phyloP scores from a whole-genome alignment of 2,329 filamentous ascomycete species.

The Colletotrichum sojae region DNA sequence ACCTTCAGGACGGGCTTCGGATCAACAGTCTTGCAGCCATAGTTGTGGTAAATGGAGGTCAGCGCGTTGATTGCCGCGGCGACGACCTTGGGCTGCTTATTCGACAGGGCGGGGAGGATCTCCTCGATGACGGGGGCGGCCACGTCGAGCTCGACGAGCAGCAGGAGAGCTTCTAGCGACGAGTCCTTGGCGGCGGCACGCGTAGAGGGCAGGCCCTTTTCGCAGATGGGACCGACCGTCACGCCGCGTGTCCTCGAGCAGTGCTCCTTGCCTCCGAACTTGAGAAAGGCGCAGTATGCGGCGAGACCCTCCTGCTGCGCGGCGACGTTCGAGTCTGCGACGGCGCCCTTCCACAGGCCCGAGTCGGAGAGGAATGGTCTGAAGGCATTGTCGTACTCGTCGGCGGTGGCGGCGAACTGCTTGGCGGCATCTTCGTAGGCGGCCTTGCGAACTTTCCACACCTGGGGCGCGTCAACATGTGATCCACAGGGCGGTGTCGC shows the following conservation, averaged over 20 bases:
- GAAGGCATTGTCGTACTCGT: slow-evolving; percentile 89
- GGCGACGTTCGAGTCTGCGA: slow-evolving; percentile 94
- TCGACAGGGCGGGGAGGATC: slow-evolving; percentile 83
- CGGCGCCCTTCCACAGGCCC: slow-evolving; percentile 90
- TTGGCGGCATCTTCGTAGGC: slow-evolving; percentile 95
- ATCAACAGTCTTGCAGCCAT: slow-evolving; percentile 93
- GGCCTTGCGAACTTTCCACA: slow-evolving; percentile 97
- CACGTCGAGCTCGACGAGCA: slow-evolving; percentile 92
- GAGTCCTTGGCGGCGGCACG: slow-evolving; percentile 91
- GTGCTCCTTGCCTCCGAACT: slow-evolving; percentile 87
- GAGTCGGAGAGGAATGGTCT: slow-evolving; percentile 89
- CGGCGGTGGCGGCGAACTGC: slow-evolving; percentile 85
- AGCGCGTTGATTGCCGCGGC: slow-evolving; percentile 80
- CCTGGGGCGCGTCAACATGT: slow-evolving; percentile 58
- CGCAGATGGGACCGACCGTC: slow-evolving; percentile 84
- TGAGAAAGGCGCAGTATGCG: slow-evolving; percentile 91
- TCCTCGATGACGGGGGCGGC: slow-evolving; percentile 91
- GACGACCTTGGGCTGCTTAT: slow-evolving; percentile 94
- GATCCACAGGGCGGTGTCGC: not conserved
- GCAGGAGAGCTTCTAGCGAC: slow-evolving; percentile 85
- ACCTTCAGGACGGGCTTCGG: slow-evolving; percentile 91
- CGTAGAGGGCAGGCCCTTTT: slow-evolving; percentile 92
- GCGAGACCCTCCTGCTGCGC: slow-evolving; percentile 94
- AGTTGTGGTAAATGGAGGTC: slow-evolving; percentile 90
- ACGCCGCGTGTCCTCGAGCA: slow-evolving; percentile 82